Conservation (phyloP, 768 basidiomycete genomes). For the Cystobasidium onofrii region DNA sequence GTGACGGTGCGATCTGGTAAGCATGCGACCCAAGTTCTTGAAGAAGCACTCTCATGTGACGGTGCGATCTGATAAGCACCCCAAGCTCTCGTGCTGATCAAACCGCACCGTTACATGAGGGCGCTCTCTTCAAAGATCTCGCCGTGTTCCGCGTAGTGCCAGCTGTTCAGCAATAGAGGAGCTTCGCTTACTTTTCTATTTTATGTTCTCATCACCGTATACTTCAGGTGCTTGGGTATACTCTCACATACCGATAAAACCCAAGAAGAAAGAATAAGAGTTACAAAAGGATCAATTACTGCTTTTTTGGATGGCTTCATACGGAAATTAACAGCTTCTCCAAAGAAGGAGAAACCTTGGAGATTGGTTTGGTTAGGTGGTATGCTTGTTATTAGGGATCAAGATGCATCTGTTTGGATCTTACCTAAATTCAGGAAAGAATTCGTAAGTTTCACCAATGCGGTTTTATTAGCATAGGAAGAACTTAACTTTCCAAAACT, state of each 20-base stretch:
- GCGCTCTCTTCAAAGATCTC: not conserved
- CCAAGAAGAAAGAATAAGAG: not conserved
- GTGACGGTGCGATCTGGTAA: not conserved
- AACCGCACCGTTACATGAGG: not conserved
- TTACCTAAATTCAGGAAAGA: not conserved
- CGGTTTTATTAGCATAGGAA: too few relatives aligned
- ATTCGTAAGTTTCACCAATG: conserved; percentile 1
- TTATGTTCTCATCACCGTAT: too few relatives aligned
- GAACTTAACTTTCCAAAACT: too few relatives aligned
- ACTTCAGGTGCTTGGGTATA: not conserved
- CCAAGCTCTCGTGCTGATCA: not conserved
- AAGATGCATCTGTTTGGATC: not conserved
- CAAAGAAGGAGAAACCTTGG: not conserved
- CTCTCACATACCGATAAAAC: not conserved
- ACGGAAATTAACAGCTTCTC: not conserved
- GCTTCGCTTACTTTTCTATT: too few relatives aligned
- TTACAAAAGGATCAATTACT: not conserved
- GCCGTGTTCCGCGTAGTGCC: too few relatives aligned
- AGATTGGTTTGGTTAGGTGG: not conserved
- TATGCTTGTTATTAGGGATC: not conserved
- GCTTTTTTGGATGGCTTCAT: not conserved
- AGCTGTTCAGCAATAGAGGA: too few relatives aligned
- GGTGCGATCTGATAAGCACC: not conserved
- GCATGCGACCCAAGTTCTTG: not conserved
- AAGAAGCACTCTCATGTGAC: not conserved